Evolutionary conservation across 306 rosid genomes (phyloP).

Genomic region (Quercus berberidifolia): DNA sequence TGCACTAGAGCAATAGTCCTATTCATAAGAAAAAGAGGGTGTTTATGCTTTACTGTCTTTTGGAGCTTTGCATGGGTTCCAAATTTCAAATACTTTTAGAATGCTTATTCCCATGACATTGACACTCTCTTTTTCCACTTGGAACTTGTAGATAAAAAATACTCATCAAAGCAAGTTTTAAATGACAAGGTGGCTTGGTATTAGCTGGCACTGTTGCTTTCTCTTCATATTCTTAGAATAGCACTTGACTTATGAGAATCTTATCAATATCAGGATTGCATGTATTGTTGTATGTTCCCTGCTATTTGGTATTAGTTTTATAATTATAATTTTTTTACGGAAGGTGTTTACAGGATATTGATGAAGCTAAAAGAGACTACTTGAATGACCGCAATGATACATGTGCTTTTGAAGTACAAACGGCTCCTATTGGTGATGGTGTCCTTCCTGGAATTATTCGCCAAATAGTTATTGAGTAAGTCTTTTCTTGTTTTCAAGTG

Average conservation of each 20-base stretch:
- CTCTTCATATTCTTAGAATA: background rate
- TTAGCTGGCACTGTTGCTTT: background rate
- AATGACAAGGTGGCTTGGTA: too few relatives aligned
- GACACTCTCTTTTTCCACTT: background rate
- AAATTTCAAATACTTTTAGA: too few relatives aligned
- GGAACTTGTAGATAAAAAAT: too few relatives aligned
- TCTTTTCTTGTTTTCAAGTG: background rate
- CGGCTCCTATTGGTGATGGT: slow-evolving; percentile 71
- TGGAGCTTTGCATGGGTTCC: too few relatives aligned
- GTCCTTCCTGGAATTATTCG: slow-evolving; percentile 87
- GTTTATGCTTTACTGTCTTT: background rate
- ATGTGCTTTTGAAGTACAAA: slow-evolving; percentile 71
- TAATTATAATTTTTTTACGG: background rate
- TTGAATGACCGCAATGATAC: slow-evolving; percentile 19
- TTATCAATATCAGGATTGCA: background rate
- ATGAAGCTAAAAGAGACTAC: slow-evolving; percentile 27
- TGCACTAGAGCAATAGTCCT: background rate
- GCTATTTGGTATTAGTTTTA: background rate
- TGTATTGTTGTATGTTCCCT: slow-evolving; percentile 6
- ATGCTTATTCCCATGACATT: background rate
- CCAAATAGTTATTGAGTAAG: slow-evolving; percentile 77
- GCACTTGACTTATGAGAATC: background rate
- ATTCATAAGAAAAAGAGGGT: background rate
- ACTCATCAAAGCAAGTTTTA: too few relatives aligned
- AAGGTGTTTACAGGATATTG: slow-evolving; percentile 35